phyloP scores from a whole-genome alignment of 2,329 filamentous ascomycete genomes.

The Aspergillus puulaauensis region DNA sequence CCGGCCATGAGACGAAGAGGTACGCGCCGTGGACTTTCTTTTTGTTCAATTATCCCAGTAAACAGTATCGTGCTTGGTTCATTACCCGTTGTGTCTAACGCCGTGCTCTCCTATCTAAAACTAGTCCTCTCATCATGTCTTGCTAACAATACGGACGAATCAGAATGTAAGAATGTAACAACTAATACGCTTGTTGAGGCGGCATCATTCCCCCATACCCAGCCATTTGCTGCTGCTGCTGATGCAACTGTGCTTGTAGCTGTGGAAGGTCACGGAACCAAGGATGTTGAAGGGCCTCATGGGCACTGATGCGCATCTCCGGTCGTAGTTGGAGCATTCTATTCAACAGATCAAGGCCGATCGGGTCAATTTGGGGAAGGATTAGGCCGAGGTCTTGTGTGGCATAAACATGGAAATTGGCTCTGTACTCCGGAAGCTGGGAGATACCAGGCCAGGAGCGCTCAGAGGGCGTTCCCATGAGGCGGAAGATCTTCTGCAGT shows the following conservation, averaged over 20 bases:
- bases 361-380: slow-evolving; percentile 82
- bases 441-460: slow-evolving; percentile 94
- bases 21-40: no score
- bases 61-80: background rate
- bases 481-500: slow-evolving; percentile 91
- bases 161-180: background rate
- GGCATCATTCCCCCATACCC: slow-evolving; percentile 42
- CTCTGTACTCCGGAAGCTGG: slow-evolving; percentile 96
- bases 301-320: slow-evolving; percentile 84
- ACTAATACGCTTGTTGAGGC: slow-evolving; percentile 36
- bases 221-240: slow-evolving; percentile 33
- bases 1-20: no score
- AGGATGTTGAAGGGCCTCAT: slow-evolving; percentile 81
- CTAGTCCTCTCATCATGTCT: slow-evolving; percentile 28
- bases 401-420: slow-evolving; percentile 88
- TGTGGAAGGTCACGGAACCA: slow-evolving; percentile 77
- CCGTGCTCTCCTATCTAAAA: slow-evolving; percentile 27
- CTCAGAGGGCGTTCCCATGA: slow-evolving; percentile 97
- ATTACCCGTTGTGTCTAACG: slow-evolving; percentile 11
- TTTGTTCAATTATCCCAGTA: background rate
- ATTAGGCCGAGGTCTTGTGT: slow-evolving; percentile 87
- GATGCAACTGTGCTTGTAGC: slow-evolving; percentile 51
- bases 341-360: slow-evolving; percentile 82
- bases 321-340: slow-evolving; percentile 91
- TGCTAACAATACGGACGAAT: slow-evolving; percentile 1